Evolutionary conservation across 257 asterid genomes (phyloP).

Genomic region (Primulina tabacum): DNA sequence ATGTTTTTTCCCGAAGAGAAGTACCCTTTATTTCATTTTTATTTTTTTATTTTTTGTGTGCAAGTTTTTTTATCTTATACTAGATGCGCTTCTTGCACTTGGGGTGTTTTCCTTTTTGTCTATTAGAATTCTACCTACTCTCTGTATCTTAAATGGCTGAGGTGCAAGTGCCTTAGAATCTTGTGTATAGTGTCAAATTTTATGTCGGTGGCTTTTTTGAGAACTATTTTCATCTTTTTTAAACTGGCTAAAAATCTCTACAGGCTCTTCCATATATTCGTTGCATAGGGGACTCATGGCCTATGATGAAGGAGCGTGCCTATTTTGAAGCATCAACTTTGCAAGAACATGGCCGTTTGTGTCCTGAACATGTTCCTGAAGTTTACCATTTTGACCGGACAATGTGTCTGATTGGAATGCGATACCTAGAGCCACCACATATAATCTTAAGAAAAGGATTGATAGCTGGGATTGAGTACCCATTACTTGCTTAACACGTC

Average conservation of each 20-base stretch:
- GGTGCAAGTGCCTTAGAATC: background rate
- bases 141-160: slow-evolving; percentile 9
- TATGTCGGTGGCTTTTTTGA: slow-evolving; percentile 5
- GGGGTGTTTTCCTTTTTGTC: background rate
- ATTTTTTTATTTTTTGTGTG: background rate
- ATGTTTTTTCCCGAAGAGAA: background rate
- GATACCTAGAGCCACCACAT: slow-evolving; percentile 93
- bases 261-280: slow-evolving; percentile 97
- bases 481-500: slow-evolving; percentile 82
- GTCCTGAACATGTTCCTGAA: slow-evolving; percentile 83
- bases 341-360: slow-evolving; percentile 66
- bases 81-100: background rate
- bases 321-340: slow-evolving; percentile 70
- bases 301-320: slow-evolving; percentile 94
- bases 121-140: background rate
- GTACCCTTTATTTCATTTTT: background rate
- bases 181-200: background rate
- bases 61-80: background rate
- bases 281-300: slow-evolving; percentile 96
- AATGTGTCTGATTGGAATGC: slow-evolving; percentile 95
- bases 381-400: slow-evolving; percentile 85
- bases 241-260: slow-evolving; percentile 24
- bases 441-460: slow-evolving; percentile 84
- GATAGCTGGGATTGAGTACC: slow-evolving; percentile 81
- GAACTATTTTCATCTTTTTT: background rate